Conservation (phyloP, 2,329 filamentous ascomycete species). For the Stromatinia cepivora region DNA sequence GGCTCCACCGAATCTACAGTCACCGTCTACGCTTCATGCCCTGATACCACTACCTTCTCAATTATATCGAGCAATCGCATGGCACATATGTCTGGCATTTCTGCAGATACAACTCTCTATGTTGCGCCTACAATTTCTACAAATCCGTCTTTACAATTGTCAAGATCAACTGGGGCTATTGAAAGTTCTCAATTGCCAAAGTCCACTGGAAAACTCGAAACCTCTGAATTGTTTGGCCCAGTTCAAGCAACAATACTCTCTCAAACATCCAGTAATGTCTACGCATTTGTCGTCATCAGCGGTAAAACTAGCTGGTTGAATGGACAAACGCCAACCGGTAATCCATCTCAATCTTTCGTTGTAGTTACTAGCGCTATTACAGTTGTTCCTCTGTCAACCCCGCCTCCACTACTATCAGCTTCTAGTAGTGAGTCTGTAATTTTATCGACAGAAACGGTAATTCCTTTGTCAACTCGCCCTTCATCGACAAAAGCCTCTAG, state of each 20-base stretch:
- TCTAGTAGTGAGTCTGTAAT: not conserved
- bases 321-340: constrained; percentile 29
- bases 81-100: not conserved
- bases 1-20: not conserved
- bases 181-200: not conserved
- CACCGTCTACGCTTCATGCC: not conserved
- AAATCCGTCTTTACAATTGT: not conserved
- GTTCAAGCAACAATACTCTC: not conserved
- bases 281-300: constrained; percentile 28
- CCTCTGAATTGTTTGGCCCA: not conserved
- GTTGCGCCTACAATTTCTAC: not conserved
- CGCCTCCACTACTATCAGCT: not conserved
- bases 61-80: not conserved
- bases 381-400: constrained; percentile 28
- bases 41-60: not conserved
- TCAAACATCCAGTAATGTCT: not conserved
- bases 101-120: not conserved
- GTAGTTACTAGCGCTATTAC: constrained; percentile 33
- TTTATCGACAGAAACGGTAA: constrained; percentile 28
- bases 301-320: constrained; percentile 33
- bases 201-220: not conserved
- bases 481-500: not conserved
- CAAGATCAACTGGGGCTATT: not conserved
- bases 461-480: constrained; percentile 24
- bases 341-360: constrained; percentile 26